phyloP scores from a whole-genome alignment of 495 filamentous ascomycete genomes.

The Penicillium ochrochloron region DNA sequence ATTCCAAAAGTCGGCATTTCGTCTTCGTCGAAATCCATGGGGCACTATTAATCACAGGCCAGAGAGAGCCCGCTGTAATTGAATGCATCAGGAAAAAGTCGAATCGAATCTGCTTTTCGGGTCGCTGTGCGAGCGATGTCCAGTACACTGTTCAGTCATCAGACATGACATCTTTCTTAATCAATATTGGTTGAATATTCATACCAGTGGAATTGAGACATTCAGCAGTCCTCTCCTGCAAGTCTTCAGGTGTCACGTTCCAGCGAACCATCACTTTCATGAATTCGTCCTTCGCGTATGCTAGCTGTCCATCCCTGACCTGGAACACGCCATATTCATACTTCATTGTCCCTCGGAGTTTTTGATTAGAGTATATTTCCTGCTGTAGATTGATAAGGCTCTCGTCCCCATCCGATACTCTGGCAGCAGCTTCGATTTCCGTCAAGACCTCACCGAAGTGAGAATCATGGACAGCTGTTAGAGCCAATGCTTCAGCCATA shows the following conservation, averaged over 20 bases:
- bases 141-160: constrained; percentile 20
- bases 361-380: constrained; percentile 15
- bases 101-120: constrained; percentile 37
- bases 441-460: constrained; percentile 24
- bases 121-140: constrained; percentile 31
- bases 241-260: constrained; percentile 19
- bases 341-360: constrained; percentile 32
- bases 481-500: constrained; percentile 43
- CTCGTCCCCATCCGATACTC: neutral
- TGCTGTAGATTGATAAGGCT: constrained; percentile 24
- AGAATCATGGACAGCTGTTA: constrained; percentile 38
- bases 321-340: constrained; percentile 23
- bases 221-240: constrained; percentile 38
- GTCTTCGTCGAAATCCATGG: constrained; percentile 35
- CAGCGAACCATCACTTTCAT: constrained; percentile 27
- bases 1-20: constrained; percentile 40
- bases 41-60: constrained; percentile 30
- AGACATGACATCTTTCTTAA: constrained; percentile 1
- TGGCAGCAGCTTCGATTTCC: constrained; percentile 22
- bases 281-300: constrained; percentile 28
- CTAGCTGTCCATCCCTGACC: constrained; percentile 25
- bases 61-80: constrained; percentile 39
- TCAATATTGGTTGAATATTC: too few relatives aligned
- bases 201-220: constrained; percentile 30
- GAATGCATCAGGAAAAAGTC: constrained; percentile 51